Percentiles rank a stretch among this genome's conserved stretches.
These are phyloP conservation scores for Clarireedia paspali DNA, from an alignment of 2,329 filamentous ascomycete species.

Conservation along the genomic window DNA sequence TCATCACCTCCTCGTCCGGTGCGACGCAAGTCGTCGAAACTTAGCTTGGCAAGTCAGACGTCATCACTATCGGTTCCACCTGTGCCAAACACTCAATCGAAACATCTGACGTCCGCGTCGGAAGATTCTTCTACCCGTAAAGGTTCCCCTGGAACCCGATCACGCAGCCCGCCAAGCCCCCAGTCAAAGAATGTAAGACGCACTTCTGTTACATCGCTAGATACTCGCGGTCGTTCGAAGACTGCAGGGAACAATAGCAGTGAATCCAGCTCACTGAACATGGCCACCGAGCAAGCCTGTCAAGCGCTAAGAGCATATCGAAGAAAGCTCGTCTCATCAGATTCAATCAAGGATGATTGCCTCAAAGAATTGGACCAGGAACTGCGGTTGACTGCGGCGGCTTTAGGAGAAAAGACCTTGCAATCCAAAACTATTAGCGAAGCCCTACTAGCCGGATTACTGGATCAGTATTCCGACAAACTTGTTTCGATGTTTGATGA, in stretches of 20 bases:
- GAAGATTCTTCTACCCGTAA: conserved; percentile 22
- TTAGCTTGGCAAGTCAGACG: conserved; percentile 43
- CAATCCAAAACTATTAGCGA: conserved; percentile 45
- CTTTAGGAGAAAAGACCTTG: conserved; percentile 35
- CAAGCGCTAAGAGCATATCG: conserved; percentile 54
- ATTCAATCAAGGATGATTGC: conserved; percentile 48
- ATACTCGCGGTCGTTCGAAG: conserved; percentile 40
- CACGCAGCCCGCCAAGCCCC: conserved; percentile 23
- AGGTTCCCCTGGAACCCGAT: conserved; percentile 19
- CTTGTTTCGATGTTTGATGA: conserved; percentile 66
- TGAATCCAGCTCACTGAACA: conserved; percentile 47
- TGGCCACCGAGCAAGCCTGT: conserved; percentile 57
- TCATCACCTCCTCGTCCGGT: conserved; percentile 49
- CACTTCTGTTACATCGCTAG: conserved; percentile 47
- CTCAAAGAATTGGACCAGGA: conserved; percentile 59
- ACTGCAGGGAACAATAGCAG: conserved; percentile 36
- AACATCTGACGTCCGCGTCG: conserved; percentile 24
- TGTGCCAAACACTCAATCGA: conserved; percentile 18
- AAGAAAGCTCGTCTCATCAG: conserved; percentile 50
- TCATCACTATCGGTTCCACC: conserved; percentile 34
- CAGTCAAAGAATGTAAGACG: conserved; percentile 32
- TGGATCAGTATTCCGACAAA: conserved; percentile 70
- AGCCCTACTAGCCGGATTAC: conserved; percentile 51
- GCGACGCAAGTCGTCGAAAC: conserved; percentile 45
- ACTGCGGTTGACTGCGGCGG: conserved; percentile 53